phyloP scores from a whole-genome alignment of 2,329 filamentous ascomycete species.

The Ophiostoma quercus region DNA sequence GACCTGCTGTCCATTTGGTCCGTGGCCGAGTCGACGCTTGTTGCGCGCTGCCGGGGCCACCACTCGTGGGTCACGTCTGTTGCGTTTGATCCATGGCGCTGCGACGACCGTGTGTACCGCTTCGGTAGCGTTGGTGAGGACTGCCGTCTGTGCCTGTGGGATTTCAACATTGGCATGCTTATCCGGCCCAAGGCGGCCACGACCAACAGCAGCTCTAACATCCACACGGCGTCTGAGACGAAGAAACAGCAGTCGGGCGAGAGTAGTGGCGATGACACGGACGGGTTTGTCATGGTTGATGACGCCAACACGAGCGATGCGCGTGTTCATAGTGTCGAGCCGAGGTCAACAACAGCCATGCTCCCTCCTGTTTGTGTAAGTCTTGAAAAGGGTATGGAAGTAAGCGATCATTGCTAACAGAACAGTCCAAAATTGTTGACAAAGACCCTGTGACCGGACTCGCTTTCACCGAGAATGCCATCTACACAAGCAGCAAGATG shows the following conservation, averaged over 20 bases:
- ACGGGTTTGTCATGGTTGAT: constrained; percentile 38
- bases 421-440: constrained; percentile 73
- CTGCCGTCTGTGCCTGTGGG: constrained; percentile 84
- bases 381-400: not conserved
- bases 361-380: constrained; percentile 83
- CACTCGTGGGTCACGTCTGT: constrained; percentile 93
- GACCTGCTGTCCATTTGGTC: constrained; percentile 97
- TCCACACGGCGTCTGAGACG: constrained; percentile 12
- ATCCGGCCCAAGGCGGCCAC: constrained; percentile 75
- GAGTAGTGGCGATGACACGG: constrained; percentile 48
- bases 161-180: constrained; percentile 96
- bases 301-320: constrained; percentile 43
- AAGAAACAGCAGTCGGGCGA: constrained; percentile 31
- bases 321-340: constrained; percentile 71
- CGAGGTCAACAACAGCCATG: constrained; percentile 76
- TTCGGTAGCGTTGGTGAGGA: constrained; percentile 97
- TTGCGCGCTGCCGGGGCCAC: constrained; percentile 91
- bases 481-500: constrained; percentile 85
- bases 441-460: constrained; percentile 84
- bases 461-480: constrained; percentile 87
- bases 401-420: not conserved
- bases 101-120: constrained; percentile 89
- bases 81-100: constrained; percentile 94
- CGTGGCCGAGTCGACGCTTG: constrained; percentile 66
- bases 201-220: constrained; percentile 37